A percentile compares a stretch with the other conserved stretches of the same genome.
phyloP scores from a whole-genome alignment of 164 flowering plant genomes.

The Chimonanthus praecox region DNA sequence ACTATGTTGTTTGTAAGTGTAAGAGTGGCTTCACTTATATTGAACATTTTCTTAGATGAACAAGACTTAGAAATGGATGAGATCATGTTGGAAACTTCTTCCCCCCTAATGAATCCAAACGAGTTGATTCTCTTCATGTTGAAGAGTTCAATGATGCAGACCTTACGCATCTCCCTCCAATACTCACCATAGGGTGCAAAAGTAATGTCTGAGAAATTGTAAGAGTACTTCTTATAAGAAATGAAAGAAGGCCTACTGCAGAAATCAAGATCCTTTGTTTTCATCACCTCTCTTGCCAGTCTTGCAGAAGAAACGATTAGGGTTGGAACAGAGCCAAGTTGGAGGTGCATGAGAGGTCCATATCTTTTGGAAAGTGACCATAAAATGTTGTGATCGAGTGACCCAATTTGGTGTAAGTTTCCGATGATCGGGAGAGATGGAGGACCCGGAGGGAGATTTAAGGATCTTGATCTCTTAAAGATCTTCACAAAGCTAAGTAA shows the following conservation, averaged over 20 bases:
- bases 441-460: conserved; percentile 1
- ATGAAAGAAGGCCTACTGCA: conserved; percentile 6
- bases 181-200: conserved; percentile 2
- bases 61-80: background rate
- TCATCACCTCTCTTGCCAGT: conserved; percentile 2
- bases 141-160: background rate
- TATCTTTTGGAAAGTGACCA: conserved; percentile 3
- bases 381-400: background rate
- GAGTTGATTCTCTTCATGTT: conserved; percentile 1
- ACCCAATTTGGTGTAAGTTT: background rate
- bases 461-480: background rate
- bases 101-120: conserved; percentile 1
- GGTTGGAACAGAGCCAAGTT: conserved; percentile 3
- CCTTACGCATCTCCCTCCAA: conserved; percentile 2
- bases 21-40: background rate
- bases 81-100: conserved; percentile 1
- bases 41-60: background rate
- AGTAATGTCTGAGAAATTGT: conserved; percentile 1
- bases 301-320: conserved; percentile 5
- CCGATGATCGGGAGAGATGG: conserved; percentile 4
- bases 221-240: background rate
- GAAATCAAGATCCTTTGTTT: conserved; percentile 6
- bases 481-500: background rate
- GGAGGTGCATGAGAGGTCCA: background rate
- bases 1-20: background rate